Evolutionary conservation across 2,329 filamentous ascomycete species (phyloP), one percentile per base, ranked within the genome.

Genomic region (Ceratocystis albifundus): DNA sequence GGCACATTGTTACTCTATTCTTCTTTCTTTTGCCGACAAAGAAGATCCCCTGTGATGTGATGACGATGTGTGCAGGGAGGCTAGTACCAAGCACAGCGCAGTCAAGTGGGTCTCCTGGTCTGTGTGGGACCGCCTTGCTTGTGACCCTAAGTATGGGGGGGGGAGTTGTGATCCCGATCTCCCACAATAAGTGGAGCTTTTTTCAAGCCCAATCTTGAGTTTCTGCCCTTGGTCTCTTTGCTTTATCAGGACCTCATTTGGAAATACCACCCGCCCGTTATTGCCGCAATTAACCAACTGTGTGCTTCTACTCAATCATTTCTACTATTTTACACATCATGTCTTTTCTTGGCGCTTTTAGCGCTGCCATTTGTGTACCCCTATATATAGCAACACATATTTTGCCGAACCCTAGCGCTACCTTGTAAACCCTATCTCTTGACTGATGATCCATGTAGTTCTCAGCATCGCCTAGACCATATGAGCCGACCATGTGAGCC

Each of bases 1-100:
- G 8, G 20, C n/a, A 44, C 28, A 59, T 17, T 7, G 55, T 36
- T 17, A 36, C 55, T 48, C 48, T 50, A 50, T n/a, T 25, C 36
- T 28, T 63, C 25, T 62, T n/a, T 22, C 36, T 48, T 48, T 50
- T 63, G 5, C 30, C 32, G 8, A 20, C 44, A 63, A 63, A 50
- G 28, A 36, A 30, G 17, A 59, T 59, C 28, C 28, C 28, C 2
- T 59, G 55, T 59, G 28, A 59, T 59, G 55, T 59, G 55, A 59
- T 32, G 55, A 59, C 55, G 55, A 59, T 59, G 55, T 59, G 55
- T 59, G 25, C 55, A 59, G 55, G 55, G 55, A 59, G 55, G 25
- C 55, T 36, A 59, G 20, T 30, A 12, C 50, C 48, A 12, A n/a
- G 15, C 22, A 30, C 53, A n/a, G 15, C 22, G 17, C 53, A 30